phyloP scores from a whole-genome alignment of 2,329 filamentous ascomycete species.

The Phialophora verrucosa region DNA sequence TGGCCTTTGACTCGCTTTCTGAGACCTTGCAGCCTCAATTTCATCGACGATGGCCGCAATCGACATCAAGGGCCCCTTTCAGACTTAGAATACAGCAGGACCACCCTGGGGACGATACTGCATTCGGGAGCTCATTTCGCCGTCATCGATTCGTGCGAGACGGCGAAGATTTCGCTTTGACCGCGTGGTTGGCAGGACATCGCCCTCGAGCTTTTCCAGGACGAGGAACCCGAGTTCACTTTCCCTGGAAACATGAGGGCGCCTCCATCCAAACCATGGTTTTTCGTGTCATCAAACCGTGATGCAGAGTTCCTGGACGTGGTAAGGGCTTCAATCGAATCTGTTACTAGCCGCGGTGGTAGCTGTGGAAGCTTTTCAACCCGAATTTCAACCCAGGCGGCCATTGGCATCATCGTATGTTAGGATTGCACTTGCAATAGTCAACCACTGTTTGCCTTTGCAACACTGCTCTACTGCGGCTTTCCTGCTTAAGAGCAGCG shows the following conservation, averaged over 20 bases:
- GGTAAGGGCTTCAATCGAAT: conserved; percentile 23
- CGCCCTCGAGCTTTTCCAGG: conserved; percentile 12
- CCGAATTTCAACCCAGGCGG: conserved; percentile 14
- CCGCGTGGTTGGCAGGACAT: not conserved
- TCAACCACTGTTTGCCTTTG: conserved; percentile 12
- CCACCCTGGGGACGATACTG: not conserved
- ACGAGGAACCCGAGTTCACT: conserved; percentile 4
- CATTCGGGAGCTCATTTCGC: not conserved
- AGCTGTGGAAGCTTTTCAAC: conserved; percentile 23
- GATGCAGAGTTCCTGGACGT: conserved; percentile 29
- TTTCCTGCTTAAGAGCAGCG: conserved; percentile 1
- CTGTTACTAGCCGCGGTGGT: conserved; percentile 24
- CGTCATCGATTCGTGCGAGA: not conserved
- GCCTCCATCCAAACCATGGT: conserved; percentile 22
- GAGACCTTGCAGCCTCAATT: conserved; percentile 12
- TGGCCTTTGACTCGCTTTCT: conserved; percentile 18
- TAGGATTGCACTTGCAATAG: conserved; percentile 8
- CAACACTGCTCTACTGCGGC: not conserved
- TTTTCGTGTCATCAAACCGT: conserved; percentile 27
- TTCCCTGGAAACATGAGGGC: conserved; percentile 28
- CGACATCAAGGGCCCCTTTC: not conserved
- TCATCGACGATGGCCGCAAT: conserved; percentile 8
- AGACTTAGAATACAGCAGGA: not conserved
- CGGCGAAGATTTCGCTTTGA: not conserved
- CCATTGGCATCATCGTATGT: conserved; percentile 13